Evolutionary conservation across 192 early-diverging fungal genomes (phyloP), one percentile per base, ranked within the genome.

Genomic region (Entomortierella chlamydospora): DNA sequence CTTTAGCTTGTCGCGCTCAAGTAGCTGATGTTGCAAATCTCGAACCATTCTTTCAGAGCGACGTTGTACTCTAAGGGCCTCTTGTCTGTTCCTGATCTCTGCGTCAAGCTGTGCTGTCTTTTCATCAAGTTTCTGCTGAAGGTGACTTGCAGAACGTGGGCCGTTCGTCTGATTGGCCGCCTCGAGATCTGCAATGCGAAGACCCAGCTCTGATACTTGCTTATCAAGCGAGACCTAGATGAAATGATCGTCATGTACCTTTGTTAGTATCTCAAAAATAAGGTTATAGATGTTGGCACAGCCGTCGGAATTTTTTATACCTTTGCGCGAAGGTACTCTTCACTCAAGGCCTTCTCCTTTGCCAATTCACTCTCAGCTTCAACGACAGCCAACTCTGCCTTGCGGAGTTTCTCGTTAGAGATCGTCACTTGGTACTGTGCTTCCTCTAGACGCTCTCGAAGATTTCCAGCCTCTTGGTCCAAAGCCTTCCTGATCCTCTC

Each of bases 21-120:
- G 78, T 11, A 97, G 72, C 68, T 96, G 94, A 83, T 93, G 93
- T 82, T 96, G 95, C 58, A 96, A 82, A 82, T 96, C 94, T 20
- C 93, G 87, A 67, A 96, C 88, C 61, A 89, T 85, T 61, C 95
- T 86, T 69, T 97, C 95, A n/a, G 71, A 81, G 47, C 91, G 90
- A 28, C 93, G 86, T 23, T 85, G 73, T 26, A 83, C 83, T 62
- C 90, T 83, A 11, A 87, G 54, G 0, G 87, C 72, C 71, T 92
- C 90, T 53, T 83, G 77, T 65, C 93, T 91, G 70, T 92, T 92
- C 50, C 83, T 82, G 67, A 84, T 87, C 67, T 93, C 91, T 17
- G 57, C 57, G 22, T 92, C 90, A 8, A 94, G 66, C 68, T 87
- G 86, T 11, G 63, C 31, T 0, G 86, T 69, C 60, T 93, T 76